Percentiles rank a stretch among this genome's conserved stretches.
phyloP scores from a whole-genome alignment of 164 flowering plant genomes.

The Vitis rupestris region DNA sequence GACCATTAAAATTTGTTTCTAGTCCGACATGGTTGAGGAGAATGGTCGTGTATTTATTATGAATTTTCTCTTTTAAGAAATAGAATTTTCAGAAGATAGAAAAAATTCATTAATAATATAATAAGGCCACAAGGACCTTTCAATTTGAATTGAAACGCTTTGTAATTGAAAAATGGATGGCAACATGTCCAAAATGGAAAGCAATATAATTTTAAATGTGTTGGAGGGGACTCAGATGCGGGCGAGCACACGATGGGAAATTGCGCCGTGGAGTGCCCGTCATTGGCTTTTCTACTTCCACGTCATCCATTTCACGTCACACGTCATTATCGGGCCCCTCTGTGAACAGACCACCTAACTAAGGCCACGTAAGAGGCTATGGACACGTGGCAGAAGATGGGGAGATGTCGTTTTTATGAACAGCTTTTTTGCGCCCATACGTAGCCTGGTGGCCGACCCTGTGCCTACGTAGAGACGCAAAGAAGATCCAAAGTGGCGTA shows the following conservation, averaged over 20 bases:
- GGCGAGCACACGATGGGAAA: background rate
- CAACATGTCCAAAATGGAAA: too few relatives aligned
- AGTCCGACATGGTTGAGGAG: too few relatives aligned
- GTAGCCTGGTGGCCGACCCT: conserved; percentile 45
- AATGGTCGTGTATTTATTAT: too few relatives aligned
- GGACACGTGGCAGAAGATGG: conserved; percentile 19
- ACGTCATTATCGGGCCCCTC: conserved; percentile 18
- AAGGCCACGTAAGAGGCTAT: background rate
- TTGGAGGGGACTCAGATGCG: too few relatives aligned
- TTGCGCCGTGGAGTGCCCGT: background rate
- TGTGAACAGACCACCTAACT: background rate
- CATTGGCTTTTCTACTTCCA: conserved; percentile 10
- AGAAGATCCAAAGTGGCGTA: conserved; percentile 69
- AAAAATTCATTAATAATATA: too few relatives aligned
- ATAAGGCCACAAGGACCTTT: too few relatives aligned
- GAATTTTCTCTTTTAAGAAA: too few relatives aligned
- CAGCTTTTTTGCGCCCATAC: conserved; percentile 19
- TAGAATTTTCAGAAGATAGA: too few relatives aligned
- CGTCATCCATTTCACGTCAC: conserved; percentile 9
- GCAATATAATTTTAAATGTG: too few relatives aligned
- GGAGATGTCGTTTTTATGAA: conserved; percentile 14
- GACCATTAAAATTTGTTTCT: too few relatives aligned
- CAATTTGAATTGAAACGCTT: too few relatives aligned
- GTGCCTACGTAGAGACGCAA: conserved; percentile 57
- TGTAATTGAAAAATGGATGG: too few relatives aligned